Evolutionary conservation across 805 yeast genomes (phyloP), one percentile per base, ranked within the genome.

Genomic region (Metschnikowia kofuensis): DNA sequence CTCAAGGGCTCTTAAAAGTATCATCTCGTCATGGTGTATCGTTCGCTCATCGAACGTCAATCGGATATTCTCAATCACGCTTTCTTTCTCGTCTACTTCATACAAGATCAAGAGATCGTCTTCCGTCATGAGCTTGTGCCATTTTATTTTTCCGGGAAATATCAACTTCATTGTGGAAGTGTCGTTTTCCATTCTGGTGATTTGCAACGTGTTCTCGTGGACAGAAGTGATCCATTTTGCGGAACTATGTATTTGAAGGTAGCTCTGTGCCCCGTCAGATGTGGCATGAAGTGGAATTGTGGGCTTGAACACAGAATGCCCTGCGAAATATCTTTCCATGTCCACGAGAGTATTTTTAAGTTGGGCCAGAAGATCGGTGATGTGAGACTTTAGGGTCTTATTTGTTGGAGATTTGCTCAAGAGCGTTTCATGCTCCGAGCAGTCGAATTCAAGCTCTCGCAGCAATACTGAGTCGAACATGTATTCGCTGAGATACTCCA

Each of bases 281-380:
- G 44, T 37, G 8, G 55, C 29, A 15, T 52, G 32, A n/a, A 61
- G 40, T 12, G 45, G 35, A 9, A 52, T 15, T 6, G 58, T 42
- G n/a, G 45, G 41, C 15, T 42, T 26, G 45, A 59, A 60, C 10
- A 48, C 42, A 11, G 64, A 48, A 7, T 51, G 50, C 8, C 52
- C 44, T 0, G 52, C 48, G 26, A 74, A 55, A 49, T 60, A 69
- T 10, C 60, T 56, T n/a, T 66, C 63, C 6, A 72, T 60, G 26
- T 63, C 66, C 28, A 62, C 56, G 1, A 70, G 59, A 21, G 58
- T 50, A 3, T 44, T 29, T 13, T 37, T 43, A 34, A 56, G 45
- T 26, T 30, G 40, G 9, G 29, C 27, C 16, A 43, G 50, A 6
- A 53, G 35, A 6, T 37, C 29, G 4, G 26, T 31, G 3, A 50